phyloP scores from a whole-genome alignment of 169 alveolate genomes.

The Nephromyces sp. region DNA sequence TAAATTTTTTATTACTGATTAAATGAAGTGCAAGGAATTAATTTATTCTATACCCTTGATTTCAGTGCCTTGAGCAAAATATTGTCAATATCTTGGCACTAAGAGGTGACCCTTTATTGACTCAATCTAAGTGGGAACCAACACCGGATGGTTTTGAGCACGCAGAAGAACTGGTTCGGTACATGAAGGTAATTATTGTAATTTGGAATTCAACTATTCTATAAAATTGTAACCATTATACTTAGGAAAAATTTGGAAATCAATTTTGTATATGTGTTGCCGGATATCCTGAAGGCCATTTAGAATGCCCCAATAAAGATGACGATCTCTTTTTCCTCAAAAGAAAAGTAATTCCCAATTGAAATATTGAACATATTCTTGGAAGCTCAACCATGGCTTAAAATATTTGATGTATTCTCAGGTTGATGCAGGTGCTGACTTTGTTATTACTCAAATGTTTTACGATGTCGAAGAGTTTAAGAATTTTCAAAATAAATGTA shows the following conservation, averaged over 20 bases:
- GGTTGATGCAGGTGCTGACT: constrained; percentile 64
- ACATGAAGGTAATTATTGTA: constrained; percentile 27
- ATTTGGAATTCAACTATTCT: too few species aligned
- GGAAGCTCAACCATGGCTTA: neutral
- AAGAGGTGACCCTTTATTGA: constrained; percentile 59
- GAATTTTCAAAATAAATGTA: constrained; percentile 21
- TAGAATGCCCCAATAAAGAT: constrained; percentile 39
- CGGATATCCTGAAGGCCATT: constrained; percentile 63
- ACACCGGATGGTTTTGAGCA: constrained; percentile 41
- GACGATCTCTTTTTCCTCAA: constrained; percentile 40
- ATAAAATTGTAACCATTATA: too few species aligned
- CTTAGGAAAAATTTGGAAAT: constrained; percentile 44
- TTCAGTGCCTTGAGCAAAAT: constrained; percentile 40
- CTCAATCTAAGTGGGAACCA: constrained; percentile 33
- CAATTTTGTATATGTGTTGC: constrained; percentile 61
- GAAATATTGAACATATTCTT: neutral
- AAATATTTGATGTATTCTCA: neutral
- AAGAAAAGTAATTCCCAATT: constrained; percentile 22
- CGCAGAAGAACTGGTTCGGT: constrained; percentile 50
- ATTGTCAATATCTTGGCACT: constrained; percentile 50
- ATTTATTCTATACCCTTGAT: neutral
- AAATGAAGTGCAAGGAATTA: too few species aligned
- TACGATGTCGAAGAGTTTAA: constrained; percentile 43
- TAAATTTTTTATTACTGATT: too few species aligned
- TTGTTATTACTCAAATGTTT: constrained; percentile 52